These are phyloP conservation scores for Coniella vitis DNA, from an alignment of 2,329 filamentous ascomycete genomes.

Conservation along the genomic window DNA sequence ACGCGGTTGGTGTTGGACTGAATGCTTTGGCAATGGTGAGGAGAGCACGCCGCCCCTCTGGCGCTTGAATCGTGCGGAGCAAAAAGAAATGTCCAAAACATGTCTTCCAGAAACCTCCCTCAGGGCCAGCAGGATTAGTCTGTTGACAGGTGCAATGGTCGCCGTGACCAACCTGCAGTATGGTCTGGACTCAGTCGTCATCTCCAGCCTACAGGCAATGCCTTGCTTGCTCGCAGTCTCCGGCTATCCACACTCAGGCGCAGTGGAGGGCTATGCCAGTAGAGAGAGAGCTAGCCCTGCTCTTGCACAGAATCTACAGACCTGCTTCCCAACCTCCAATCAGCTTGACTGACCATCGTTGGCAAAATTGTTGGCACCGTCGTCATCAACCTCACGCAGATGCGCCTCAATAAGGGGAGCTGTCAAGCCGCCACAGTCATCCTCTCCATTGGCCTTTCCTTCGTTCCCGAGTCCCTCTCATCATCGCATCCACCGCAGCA, in stretches of 20 bases:
- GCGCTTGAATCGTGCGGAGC: too few relatives aligned
- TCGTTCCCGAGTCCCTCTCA: slow-evolving; percentile 40
- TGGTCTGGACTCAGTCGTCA: slow-evolving; percentile 39
- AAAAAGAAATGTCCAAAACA: too few relatives aligned
- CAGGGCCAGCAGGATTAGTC: slow-evolving; percentile 36
- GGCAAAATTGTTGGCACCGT: slow-evolving; percentile 40
- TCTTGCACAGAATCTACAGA: not conserved
- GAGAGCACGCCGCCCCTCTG: too few relatives aligned
- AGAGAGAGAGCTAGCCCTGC: slow-evolving; percentile 24
- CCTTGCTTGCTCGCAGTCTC: slow-evolving; percentile 45
- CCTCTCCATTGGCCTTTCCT: slow-evolving; percentile 36
- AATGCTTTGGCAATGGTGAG: too few relatives aligned
- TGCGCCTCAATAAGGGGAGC: slow-evolving; percentile 29
- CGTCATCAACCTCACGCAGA: slow-evolving; percentile 34
- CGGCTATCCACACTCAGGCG: slow-evolving; percentile 36
- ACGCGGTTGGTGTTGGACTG: too few relatives aligned
- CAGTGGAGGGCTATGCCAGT: slow-evolving; percentile 32
- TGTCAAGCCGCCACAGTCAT: slow-evolving; percentile 42
- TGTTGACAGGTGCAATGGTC: slow-evolving; percentile 38
- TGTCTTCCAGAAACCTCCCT: slow-evolving; percentile 28
- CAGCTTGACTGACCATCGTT: slow-evolving; percentile 42
- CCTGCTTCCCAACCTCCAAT: slow-evolving; percentile 21
- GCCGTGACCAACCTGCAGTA: slow-evolving; percentile 46
- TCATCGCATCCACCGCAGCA: slow-evolving; percentile 32
- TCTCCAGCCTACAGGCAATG: slow-evolving; percentile 42